phyloP scores from a whole-genome alignment of 139 green algal genomes.

The Chlorella sorokiniana region DNA sequence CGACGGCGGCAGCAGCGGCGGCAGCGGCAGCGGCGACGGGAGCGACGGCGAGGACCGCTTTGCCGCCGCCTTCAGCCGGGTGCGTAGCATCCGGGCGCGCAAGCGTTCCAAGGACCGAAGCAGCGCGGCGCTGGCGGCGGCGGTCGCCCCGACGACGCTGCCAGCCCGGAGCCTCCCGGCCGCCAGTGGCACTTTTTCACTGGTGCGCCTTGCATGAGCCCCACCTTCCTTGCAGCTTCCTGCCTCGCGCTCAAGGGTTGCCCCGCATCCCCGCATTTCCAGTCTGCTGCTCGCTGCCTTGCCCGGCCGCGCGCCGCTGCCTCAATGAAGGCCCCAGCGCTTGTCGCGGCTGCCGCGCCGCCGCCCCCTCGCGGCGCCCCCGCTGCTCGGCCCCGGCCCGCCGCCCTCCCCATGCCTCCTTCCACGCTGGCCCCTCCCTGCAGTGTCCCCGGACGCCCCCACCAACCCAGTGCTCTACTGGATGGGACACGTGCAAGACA shows the following conservation, averaged over 20 bases:
- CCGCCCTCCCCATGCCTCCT: background rate
- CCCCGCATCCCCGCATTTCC: no score
- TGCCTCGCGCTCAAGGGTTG: no score
- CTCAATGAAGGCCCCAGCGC: no score
- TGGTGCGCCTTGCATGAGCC: background rate
- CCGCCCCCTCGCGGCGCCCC: no score
- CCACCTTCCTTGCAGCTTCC: background rate
- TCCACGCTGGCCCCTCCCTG: background rate
- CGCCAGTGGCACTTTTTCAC: conserved; percentile 53
- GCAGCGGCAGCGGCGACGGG: background rate
- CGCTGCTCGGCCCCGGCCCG: background rate
- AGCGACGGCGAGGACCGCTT: conserved; percentile 29
- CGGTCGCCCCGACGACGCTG: background rate
- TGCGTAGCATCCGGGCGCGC: conserved; percentile 9
- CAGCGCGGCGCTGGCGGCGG: background rate
- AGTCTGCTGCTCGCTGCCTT: no score
- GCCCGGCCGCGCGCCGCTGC: no score
- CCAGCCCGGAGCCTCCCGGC: background rate
- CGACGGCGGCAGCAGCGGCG: background rate
- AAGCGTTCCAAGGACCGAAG: conserved; percentile 2
- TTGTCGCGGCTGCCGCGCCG: no score
- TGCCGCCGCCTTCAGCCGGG: conserved; percentile 15
- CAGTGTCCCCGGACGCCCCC: conserved; percentile 67
- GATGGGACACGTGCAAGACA: conserved; percentile 44
- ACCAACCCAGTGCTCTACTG: conserved; percentile 73